phyloP scores from a whole-genome alignment of 345 rosid species.

The Draba incana region DNA sequence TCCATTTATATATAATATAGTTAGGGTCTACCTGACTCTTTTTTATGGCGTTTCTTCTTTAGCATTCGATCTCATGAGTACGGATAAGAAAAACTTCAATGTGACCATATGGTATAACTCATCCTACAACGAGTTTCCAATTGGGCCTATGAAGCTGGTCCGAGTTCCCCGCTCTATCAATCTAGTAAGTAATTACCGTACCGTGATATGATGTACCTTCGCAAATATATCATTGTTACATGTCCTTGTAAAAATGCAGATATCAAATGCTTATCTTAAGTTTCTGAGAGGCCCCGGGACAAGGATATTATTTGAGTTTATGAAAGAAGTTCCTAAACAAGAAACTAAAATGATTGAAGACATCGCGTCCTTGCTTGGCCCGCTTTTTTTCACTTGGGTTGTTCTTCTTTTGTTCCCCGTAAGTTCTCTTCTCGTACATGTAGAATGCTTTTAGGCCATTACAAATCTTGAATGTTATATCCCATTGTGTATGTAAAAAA shows the following conservation, averaged over 20 bases:
- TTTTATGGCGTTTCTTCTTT: not conserved
- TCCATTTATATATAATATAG: not conserved
- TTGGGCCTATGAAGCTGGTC: not conserved
- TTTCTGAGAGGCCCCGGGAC: constrained; percentile 44
- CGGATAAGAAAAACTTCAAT: constrained; percentile 30
- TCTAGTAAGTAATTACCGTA: constrained; percentile 25
- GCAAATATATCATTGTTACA: not conserved
- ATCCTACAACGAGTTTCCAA: constrained; percentile 13
- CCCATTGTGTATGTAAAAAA: no score
- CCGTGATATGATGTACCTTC: no score
- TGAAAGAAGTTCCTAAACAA: constrained; percentile 42
- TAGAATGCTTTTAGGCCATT: not conserved
- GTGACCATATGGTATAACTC: constrained; percentile 38
- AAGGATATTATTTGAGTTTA: constrained; percentile 42
- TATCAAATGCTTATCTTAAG: constrained; percentile 43
- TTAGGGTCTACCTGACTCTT: no score
- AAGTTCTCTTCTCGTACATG: constrained; percentile 40
- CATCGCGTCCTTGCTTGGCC: constrained; percentile 50
- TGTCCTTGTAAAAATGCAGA: constrained; percentile 48
- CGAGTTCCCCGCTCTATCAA: constrained; percentile 43
- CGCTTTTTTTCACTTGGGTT: constrained; percentile 74
- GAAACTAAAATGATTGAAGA: not conserved
- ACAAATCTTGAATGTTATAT: constrained; percentile 8
- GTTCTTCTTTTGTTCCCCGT: constrained; percentile 96
- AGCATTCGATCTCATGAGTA: constrained; percentile 54